Conservation (phyloP, 441 rosid species). For the Syzygium syzygioides region DNA sequence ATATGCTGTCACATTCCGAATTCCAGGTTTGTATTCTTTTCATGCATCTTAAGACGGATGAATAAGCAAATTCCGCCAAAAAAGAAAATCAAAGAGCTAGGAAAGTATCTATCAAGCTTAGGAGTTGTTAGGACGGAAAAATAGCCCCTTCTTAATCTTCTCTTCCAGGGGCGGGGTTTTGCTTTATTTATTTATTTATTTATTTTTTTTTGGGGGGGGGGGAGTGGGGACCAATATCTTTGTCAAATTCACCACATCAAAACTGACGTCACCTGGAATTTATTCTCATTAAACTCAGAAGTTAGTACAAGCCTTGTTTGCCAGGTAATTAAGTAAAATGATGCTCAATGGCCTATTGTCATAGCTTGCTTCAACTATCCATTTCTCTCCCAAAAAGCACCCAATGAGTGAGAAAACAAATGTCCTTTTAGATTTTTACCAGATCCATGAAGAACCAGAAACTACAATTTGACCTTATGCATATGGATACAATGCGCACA, state of each 20-base stretch:
- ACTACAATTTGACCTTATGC: background rate
- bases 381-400: background rate
- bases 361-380: background rate
- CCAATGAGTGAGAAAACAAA: background rate
- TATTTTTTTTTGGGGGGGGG: background rate
- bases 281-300: background rate
- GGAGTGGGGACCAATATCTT: background rate
- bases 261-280: background rate
- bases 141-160: background rate
- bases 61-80: background rate
- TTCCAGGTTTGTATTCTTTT: background rate
- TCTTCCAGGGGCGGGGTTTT: background rate
- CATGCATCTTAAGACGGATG: background rate
- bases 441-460: background rate
- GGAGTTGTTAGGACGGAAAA: background rate
- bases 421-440: background rate
- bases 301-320: background rate
- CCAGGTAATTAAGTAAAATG: background rate
- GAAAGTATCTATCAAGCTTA: background rate
- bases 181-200: background rate
- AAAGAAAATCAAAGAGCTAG: background rate
- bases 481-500: background rate
- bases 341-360: background rate
- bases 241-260: background rate
- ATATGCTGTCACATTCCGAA: background rate